These are phyloP conservation scores for Erysiphe pisi DNA, from an alignment of 2,329 filamentous ascomycete genomes.

Conservation along the genomic window DNA sequence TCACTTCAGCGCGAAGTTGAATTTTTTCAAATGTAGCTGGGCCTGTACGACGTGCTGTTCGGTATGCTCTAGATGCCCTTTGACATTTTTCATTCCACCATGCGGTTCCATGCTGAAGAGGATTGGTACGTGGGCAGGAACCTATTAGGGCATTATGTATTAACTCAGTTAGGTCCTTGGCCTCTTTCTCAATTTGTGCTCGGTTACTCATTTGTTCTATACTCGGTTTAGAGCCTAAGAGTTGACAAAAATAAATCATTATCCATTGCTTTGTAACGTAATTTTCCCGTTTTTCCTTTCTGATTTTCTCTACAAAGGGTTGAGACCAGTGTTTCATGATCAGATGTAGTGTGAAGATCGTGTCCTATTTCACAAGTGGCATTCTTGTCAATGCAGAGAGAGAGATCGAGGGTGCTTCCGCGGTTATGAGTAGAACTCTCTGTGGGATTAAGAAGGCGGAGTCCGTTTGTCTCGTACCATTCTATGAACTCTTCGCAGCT, in stretches of 20 bases:
- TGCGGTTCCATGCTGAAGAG: neutral
- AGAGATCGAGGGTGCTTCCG: conserved; percentile 1
- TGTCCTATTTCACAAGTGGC: neutral
- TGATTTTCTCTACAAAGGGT: neutral
- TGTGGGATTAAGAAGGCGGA: neutral
- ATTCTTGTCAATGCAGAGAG: neutral
- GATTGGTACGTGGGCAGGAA: neutral
- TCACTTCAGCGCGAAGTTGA: neutral
- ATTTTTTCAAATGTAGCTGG: neutral
- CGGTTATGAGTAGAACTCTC: neutral
- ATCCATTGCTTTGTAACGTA: neutral
- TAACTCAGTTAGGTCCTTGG: neutral
- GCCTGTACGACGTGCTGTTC: neutral
- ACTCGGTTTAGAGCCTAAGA: neutral
- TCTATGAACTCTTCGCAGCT: too few relatives aligned
- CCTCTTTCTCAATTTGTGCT: neutral
- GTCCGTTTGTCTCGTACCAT: too few relatives aligned
- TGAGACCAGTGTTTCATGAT: conserved; percentile 20
- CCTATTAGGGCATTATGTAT: neutral
- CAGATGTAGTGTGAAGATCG: conserved; percentile 22
- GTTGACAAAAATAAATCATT: neutral
- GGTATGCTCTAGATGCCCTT: neutral
- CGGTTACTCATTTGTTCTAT: neutral
- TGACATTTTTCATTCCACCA: neutral
- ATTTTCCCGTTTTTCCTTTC: neutral